These are phyloP conservation scores for Malus hybrid DNA, from an alignment of 331 rosid species.

Conservation along the genomic window DNA sequence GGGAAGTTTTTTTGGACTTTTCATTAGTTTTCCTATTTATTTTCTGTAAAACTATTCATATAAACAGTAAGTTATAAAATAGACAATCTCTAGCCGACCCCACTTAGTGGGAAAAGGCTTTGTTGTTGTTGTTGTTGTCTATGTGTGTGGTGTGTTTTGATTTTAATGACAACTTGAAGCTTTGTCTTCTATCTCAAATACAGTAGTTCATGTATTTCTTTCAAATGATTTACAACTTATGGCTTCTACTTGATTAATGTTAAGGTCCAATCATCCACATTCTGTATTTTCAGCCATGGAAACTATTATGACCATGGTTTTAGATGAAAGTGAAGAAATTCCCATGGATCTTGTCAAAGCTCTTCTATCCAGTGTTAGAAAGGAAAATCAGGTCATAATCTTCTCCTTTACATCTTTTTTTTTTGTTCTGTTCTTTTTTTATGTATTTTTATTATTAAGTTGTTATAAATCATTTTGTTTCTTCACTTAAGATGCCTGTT, in stretches of 20 bases:
- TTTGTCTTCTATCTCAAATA: slow-evolving; percentile 8
- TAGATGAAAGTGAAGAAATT: slow-evolving; percentile 65
- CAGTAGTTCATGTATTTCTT: slow-evolving; percentile 1
- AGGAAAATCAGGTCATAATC: slow-evolving; percentile 50
- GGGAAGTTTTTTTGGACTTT: too few species aligned
- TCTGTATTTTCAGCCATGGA: slow-evolving; percentile 48
- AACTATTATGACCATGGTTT: slow-evolving; percentile 50
- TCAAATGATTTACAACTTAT: slow-evolving; percentile 21
- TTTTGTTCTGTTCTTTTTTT: background rate
- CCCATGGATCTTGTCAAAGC: slow-evolving; percentile 51
- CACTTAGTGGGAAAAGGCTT: too few species aligned
- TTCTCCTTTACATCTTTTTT: slow-evolving; percentile 1
- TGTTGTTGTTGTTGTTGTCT: too few species aligned
- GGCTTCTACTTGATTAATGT: slow-evolving; percentile 24
- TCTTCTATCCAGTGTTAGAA: slow-evolving; percentile 45
- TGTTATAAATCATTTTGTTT: background rate
- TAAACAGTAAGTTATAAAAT: background rate
- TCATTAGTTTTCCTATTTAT: too few species aligned
- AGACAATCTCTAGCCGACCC: background rate
- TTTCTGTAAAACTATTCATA: background rate
- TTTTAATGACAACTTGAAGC: background rate
- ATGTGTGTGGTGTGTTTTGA: background rate
- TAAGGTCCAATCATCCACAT: slow-evolving; percentile 54
- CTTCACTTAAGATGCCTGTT: slow-evolving; percentile 2
- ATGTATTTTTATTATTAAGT: background rate